Base-by-base conservation (phyloP, 148 eudicot genomes). In the Arctostaphylos glauca region DNA sequence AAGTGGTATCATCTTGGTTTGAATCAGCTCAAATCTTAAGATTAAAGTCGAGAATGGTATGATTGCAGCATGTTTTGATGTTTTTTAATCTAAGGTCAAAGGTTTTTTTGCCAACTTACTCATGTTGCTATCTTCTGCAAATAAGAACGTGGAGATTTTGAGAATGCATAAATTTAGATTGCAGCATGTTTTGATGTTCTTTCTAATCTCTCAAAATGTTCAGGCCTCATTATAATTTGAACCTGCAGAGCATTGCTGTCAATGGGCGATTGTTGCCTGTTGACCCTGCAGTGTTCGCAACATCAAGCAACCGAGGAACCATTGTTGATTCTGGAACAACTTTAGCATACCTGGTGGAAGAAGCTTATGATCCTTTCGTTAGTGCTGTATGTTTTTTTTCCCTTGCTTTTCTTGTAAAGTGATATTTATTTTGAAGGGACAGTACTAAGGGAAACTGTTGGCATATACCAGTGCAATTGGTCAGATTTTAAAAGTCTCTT, bases 301-400 rank as follows among this genome's bases (percentile, higher is more conserved):
- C 99, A 76, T 93, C 98, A 48, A 89, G 76, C 80, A 89, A 83
- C 84, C 84, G 87, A 83, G 99, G 99, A 83, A 94, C 98, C 82
- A 94, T 96, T 64, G 89, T 96, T 77, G 99, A 96, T 87, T 89
- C 99, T 48, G 99, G 99, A 88, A 96, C 99, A 66, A 96, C 99
- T 55, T 88, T 94, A 87, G 90, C 98, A 58, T 96, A 96, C 81
- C 91, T 96, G 54, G 92, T 94, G 55, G 98, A 90, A 89, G 98
- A 90, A 85, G 98, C 97, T 77, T 96, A 91, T 88, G 92, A 92
- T 76, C 95, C 97, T 78, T 91, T 96, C 83, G 90, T 94, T 67
- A 88, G 79, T 80, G 93, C 92, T 76, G 99, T 94, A 84, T 90
- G 99, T 90, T 76, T 46, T 31, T 59, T n/a, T 47, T 74, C n/a